Evolutionary conservation across 495 filamentous ascomycete species (phyloP).

Genomic region (Penicillium fimorum): DNA sequence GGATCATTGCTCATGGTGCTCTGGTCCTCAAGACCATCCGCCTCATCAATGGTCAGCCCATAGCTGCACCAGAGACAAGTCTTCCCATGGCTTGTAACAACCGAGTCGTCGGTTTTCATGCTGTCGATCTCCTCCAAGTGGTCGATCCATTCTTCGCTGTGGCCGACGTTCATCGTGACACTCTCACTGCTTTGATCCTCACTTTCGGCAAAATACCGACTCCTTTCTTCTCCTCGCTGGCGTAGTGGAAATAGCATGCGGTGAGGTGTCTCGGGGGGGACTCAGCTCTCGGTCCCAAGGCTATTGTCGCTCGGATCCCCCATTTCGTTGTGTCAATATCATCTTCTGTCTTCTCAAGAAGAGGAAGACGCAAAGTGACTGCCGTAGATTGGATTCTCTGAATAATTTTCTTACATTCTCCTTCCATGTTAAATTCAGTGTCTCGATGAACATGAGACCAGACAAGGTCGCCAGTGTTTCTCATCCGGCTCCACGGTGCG

Average conservation of each 20-base stretch:
- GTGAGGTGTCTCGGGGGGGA: neutral
- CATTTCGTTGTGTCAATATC: slow-evolving; percentile 16
- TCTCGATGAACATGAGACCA: slow-evolving; percentile 29
- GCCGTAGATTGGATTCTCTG: slow-evolving; percentile 22
- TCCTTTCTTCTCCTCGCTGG: neutral
- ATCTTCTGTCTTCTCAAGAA: slow-evolving; percentile 17
- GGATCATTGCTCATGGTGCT: neutral
- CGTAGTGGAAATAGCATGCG: neutral
- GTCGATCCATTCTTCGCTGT: neutral
- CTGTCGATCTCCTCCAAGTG: neutral
- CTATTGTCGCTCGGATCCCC: neutral
- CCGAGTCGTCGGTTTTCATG: neutral
- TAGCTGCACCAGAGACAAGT: slow-evolving; percentile 26
- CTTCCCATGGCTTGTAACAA: slow-evolving; percentile 17
- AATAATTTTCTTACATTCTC: slow-evolving; percentile 21
- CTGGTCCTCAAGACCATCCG: neutral
- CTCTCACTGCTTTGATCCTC: neutral
- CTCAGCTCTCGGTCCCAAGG: neutral
- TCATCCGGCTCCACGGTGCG: slow-evolving; percentile 29
- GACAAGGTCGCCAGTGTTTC: slow-evolving; percentile 5
- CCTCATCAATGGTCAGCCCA: neutral
- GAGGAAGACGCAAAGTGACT: slow-evolving; percentile 2
- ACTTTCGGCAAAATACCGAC: neutral
- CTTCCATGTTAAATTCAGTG: slow-evolving; percentile 19
- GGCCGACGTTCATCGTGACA: neutral